Conservation (phyloP, 345 rosid species). For the Bruguiera sexangula region DNA sequence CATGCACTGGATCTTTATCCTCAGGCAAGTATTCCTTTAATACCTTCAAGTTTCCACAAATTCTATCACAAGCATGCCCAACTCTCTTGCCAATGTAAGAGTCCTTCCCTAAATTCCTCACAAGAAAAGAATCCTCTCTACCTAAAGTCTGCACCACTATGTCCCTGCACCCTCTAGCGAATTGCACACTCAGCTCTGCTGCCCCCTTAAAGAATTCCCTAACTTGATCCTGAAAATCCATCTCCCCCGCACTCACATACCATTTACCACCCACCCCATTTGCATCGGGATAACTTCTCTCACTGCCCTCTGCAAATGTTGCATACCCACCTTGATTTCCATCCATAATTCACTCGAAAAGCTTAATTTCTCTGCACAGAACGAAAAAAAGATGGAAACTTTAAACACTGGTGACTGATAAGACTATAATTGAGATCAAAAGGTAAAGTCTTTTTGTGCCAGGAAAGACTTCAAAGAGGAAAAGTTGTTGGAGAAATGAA, state of each 20-base stretch:
- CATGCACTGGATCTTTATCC: constrained; percentile 60
- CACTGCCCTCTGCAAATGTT: neutral
- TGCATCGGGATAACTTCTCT: neutral
- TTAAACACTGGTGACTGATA: neutral
- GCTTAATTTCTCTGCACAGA: neutral
- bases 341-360: neutral
- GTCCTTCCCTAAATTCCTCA: constrained; percentile 37
- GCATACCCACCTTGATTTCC: neutral
- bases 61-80: constrained; percentile 26
- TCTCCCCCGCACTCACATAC: constrained; percentile 14
- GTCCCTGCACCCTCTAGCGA: constrained; percentile 62
- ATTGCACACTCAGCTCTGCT: constrained; percentile 53
- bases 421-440: neutral
- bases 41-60: constrained; percentile 29
- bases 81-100: constrained; percentile 38
- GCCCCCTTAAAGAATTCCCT: constrained; percentile 52
- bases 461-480: neutral
- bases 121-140: constrained; percentile 49
- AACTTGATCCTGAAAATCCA: constrained; percentile 37
- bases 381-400: neutral
- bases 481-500: neutral
- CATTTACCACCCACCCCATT: neutral
- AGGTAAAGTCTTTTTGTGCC: neutral
- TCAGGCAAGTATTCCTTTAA: constrained; percentile 58
- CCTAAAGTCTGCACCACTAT: constrained; percentile 52